Base-by-base conservation (phyloP, 306 rosid genomes). In the Albizia julibrissin region DNA sequence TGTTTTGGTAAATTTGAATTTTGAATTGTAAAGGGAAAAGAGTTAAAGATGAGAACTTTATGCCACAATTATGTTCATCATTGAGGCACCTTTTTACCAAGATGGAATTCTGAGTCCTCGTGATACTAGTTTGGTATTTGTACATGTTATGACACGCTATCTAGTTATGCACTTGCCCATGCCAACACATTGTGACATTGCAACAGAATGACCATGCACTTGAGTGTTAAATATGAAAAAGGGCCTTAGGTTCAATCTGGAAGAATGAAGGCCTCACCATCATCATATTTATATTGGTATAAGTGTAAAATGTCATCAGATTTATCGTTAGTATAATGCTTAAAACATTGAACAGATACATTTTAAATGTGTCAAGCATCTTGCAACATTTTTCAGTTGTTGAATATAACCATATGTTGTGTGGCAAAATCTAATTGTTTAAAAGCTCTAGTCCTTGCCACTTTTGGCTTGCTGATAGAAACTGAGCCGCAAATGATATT, bases 181-280 rank as follows among this genome's bases (percentile, higher is more conserved):
- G 39, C 37, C 61, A 52, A 39, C 49, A 14, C 70, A 64, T 69
- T 72, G 37, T 39, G 31, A 46, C 33, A 58, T 21, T 21, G 11
- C 21, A 54, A 21, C 26, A 54, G 61, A 54, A 8, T 54, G 61
- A 54, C 11, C 61, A 54, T 54, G 37, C 74, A 66, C 27, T 65
- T 59, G 44, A 49, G 66, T 74, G 68, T 47, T 62, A 47, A 72
- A 21, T 33, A 31, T 37, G 66, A 61, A 54, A 72, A 62, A 4
- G 10, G 10, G 34, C 68, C 54, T 66, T 61, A 33, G 26, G 73
- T 33, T 59, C 64, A 56, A 71, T 21, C 34, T 47, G 68, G 82
- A 81, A 74, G 43, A 81, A 74, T 62, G 79, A 74, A 47, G 64
- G 40, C 54, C 52, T 74, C 77, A 44, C 67, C n/a, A 22, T 74